These are phyloP conservation scores for Aspergillus steynii DNA, from an alignment of 495 filamentous ascomycete species.

Conservation along the genomic window DNA sequence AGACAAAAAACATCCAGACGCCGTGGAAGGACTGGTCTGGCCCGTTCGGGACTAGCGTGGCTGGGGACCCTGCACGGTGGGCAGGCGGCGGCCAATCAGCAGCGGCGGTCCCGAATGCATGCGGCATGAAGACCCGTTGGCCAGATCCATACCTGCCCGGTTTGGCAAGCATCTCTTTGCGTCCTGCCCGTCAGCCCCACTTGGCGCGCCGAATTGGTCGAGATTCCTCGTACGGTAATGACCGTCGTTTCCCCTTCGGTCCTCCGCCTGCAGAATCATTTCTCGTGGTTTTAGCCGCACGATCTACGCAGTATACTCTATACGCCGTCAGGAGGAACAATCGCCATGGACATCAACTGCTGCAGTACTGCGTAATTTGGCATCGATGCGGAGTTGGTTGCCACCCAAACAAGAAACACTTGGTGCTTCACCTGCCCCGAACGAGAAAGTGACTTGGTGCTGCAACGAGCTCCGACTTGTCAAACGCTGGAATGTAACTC, in stretches of 20 bases:
- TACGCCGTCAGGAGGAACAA: no score
- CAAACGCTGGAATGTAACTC: slow-evolving; percentile 22
- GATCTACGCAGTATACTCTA: no score
- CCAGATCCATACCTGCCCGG: background rate
- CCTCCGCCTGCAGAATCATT: background rate
- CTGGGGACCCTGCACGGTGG: background rate
- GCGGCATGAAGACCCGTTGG: background rate
- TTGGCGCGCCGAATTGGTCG: background rate
- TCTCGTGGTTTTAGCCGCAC: no score
- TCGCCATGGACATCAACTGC: no score
- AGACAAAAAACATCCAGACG: no score
- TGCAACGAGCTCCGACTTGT: slow-evolving; percentile 9
- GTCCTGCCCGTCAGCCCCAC: background rate
- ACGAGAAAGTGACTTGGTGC: slow-evolving; percentile 9
- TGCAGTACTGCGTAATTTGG: no score
- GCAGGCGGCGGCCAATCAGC: background rate
- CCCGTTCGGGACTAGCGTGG: background rate
- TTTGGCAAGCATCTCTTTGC: background rate
- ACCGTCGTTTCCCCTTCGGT: background rate
- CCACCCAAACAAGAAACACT: no score
- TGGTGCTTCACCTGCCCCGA: slow-evolving; percentile 2
- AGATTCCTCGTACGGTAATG: background rate
- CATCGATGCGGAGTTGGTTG: background rate
- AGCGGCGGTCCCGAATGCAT: background rate
- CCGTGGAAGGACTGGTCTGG: background rate